phyloP scores from a whole-genome alignment of 495 filamentous ascomycete genomes.

The Penicillium lagena region DNA sequence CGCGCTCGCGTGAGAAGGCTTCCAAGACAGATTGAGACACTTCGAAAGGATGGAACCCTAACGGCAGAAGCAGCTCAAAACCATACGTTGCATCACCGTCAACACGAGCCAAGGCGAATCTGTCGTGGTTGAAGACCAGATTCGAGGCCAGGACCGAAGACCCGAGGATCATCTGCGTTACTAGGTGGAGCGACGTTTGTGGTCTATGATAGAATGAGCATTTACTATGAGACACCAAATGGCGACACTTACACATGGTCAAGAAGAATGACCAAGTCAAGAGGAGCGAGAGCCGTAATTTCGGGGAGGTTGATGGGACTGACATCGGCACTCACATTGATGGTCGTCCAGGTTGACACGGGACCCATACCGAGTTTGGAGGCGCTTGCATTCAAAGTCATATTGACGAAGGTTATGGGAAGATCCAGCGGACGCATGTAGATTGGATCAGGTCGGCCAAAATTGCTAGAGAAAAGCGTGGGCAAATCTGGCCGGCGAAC shows the following conservation, averaged over 20 bases:
- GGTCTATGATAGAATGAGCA: neutral
- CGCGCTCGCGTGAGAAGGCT: slow-evolving; percentile 1
- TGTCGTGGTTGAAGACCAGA: slow-evolving; percentile 8
- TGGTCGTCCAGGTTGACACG: slow-evolving; percentile 13
- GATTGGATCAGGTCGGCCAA: neutral
- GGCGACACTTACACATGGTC: slow-evolving; percentile 12
- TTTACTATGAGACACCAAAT: too few species aligned
- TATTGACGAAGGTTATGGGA: slow-evolving; percentile 14
- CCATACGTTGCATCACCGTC: slow-evolving; percentile 1
- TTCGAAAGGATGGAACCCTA: slow-evolving; percentile 18
- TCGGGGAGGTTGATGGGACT: slow-evolving; percentile 7
- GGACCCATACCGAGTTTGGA: slow-evolving; percentile 6
- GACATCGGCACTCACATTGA: slow-evolving; percentile 20
- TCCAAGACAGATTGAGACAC: slow-evolving; percentile 6
- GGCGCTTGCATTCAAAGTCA: slow-evolving; percentile 3
- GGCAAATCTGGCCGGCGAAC: too few species aligned
- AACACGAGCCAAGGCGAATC: slow-evolving; percentile 11
- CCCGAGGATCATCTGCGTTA: slow-evolving; percentile 11
- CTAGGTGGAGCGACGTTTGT: slow-evolving; percentile 5
- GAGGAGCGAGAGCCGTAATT: slow-evolving; percentile 8
- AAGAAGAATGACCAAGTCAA: slow-evolving; percentile 19
- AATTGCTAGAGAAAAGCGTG: neutral
- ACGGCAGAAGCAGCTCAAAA: slow-evolving; percentile 13
- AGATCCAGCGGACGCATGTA: slow-evolving; percentile 10
- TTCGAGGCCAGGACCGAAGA: slow-evolving; percentile 11